Base-by-base conservation (phyloP, 805 yeast genomes). In the Candida broadrunensis region DNA sequence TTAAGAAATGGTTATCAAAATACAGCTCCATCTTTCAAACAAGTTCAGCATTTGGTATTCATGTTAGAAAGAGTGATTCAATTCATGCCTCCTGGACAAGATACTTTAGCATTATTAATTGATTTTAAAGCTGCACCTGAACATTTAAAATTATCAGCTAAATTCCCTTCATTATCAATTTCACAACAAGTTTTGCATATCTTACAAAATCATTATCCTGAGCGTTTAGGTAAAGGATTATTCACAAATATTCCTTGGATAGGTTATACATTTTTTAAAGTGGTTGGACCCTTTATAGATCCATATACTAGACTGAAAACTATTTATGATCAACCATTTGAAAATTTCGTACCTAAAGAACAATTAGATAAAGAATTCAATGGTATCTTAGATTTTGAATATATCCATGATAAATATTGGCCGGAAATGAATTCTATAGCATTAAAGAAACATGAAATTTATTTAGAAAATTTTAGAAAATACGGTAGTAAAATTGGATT, bases 51-150 rank as follows among this genome's bases (percentile, higher is more conserved):
- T 45, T 59, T 78, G 51, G 78, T 78, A 14, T 77, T 68, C 54
- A 77, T 78, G 81, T 63, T 77, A 52, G 83, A 78, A 49, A 51
- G 70, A 23, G 76, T 77, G 8, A 75, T 74, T 5, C 67, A 72
- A 33, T 64, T 65, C 54, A 73, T 76, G 73, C 83, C 83, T 4
- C 78, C 78, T 34, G 83, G 82, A 26, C 81, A 75, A 37, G 82
- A 78, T 39, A 68, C 77, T 3, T 56, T 78, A 24, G 78, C 82
- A 6, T 65, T 78, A 16, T 60, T 78, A 41, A 77, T 77, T 30
- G 83, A 78, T 55, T 78, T 78, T 56, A 75, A 77, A 47, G 70
- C 74, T 13, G 70, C 71, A 1, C 71, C 70, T 5, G 59, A 57
- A 3, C 60, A 55, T 29, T 50, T 65, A 57, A 67, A 61, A 14